Evolutionary conservation across 2,329 filamentous ascomycete species (phyloP).

Genomic region (Venturia asperata): DNA sequence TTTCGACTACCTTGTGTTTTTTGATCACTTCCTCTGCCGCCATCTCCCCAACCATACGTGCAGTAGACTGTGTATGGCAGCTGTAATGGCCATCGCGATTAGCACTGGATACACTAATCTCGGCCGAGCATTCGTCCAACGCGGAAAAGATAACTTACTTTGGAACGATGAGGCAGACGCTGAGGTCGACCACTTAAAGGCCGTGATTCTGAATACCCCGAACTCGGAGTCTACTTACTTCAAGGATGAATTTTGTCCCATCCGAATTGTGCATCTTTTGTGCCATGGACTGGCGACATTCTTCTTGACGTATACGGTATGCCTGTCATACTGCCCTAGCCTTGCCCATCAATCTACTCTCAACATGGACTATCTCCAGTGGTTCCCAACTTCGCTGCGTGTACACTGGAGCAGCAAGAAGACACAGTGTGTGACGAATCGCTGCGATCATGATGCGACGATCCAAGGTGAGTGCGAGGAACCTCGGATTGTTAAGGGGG

Average conservation of each 20-base stretch:
- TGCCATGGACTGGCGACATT: conserved; percentile 46
- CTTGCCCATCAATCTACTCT: background rate
- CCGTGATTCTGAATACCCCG: conserved; percentile 33
- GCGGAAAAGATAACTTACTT: conserved; percentile 21
- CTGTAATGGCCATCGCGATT: background rate
- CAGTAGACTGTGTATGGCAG: conserved; percentile 46
- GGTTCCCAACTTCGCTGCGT: conserved; percentile 37
- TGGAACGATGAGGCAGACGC: conserved; percentile 34
- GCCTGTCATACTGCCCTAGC: conserved; percentile 22
- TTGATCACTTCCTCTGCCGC: conserved; percentile 45
- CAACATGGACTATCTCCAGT: conserved; percentile 32
- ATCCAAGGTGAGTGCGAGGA: conserved; percentile 50
- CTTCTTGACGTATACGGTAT: conserved; percentile 35
- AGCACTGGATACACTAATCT: background rate
- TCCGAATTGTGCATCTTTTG: conserved; percentile 51
- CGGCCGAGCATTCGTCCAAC: background rate
- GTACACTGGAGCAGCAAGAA: conserved; percentile 40
- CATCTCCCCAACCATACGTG: conserved; percentile 48
- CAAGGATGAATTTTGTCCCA: conserved; percentile 39
- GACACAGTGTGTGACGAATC: conserved; percentile 36
- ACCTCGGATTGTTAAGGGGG: conserved; percentile 48
- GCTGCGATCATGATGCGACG: conserved; percentile 43
- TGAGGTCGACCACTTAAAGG: conserved; percentile 39
- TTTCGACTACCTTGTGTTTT: conserved; percentile 31
- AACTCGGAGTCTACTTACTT: conserved; percentile 39